Percentiles rank a stretch among this genome's conserved stretches.
These are phyloP conservation scores for Suillus weaverae DNA, from an alignment of 768 basidiomycete species.

Conservation along the genomic window DNA sequence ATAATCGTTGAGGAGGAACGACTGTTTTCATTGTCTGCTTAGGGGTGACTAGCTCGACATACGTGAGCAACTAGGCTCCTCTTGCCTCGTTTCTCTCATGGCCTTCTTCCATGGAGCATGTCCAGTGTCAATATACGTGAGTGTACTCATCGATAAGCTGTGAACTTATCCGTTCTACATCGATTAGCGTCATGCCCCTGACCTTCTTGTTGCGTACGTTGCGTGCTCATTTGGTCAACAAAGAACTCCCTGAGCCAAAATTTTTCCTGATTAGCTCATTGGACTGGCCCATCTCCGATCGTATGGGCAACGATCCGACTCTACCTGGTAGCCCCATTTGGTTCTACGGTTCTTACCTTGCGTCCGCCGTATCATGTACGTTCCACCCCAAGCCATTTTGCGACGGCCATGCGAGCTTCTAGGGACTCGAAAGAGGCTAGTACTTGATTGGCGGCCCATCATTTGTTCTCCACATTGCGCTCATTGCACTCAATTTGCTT, in stretches of 20 bases:
- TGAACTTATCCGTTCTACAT: neutral
- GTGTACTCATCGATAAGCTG: neutral
- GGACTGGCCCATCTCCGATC: neutral
- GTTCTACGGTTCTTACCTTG: too few species aligned
- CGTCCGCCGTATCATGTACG: neutral
- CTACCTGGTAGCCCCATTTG: neutral
- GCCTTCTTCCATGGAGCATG: neutral
- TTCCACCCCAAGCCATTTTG: neutral
- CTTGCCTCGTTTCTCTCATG: neutral
- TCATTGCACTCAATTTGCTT: neutral
- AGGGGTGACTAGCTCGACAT: neutral
- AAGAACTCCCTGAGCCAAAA: neutral
- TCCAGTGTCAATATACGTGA: neutral
- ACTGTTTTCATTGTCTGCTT: neutral
- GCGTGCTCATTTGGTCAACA: neutral
- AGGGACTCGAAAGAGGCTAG: neutral
- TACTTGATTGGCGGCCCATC: neutral
- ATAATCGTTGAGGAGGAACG: neutral
- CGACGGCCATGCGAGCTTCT: neutral
- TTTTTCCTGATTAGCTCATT: neutral
- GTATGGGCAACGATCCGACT: neutral
- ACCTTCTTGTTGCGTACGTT: neutral
- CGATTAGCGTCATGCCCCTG: neutral
- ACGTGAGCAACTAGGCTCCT: neutral
- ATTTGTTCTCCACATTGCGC: neutral